Evolutionary conservation across 2,329 filamentous ascomycete species (phyloP).

Genomic region (Hortaea werneckii): DNA sequence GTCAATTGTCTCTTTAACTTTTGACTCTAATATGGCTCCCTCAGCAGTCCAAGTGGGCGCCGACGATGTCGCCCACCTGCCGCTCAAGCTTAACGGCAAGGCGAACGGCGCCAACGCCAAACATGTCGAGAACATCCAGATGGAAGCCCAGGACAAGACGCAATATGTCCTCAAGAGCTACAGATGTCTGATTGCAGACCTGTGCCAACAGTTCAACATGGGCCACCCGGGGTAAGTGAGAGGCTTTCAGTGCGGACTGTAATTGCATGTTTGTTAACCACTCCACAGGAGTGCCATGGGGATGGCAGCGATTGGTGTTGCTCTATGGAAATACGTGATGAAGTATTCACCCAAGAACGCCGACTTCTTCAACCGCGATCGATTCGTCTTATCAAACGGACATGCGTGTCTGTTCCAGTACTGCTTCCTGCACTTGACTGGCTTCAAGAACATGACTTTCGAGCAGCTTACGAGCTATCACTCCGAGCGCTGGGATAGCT

Average conservation of each 20-base stretch:
- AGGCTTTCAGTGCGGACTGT: background rate
- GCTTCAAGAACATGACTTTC: slow-evolving; percentile 46
- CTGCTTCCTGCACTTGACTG: slow-evolving; percentile 39
- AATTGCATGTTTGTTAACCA: slow-evolving; percentile 2
- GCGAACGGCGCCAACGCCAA: slow-evolving; percentile 7
- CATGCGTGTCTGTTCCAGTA: slow-evolving; percentile 50
- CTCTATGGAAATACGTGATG: slow-evolving; percentile 55
- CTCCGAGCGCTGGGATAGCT: slow-evolving; percentile 36
- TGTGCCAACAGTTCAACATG: slow-evolving; percentile 60
- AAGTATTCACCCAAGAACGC: slow-evolving; percentile 47
- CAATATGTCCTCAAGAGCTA: slow-evolving; percentile 50
- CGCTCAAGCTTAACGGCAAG: slow-evolving; percentile 17
- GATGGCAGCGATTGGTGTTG: slow-evolving; percentile 52
- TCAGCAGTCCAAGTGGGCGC: slow-evolving; percentile 12
- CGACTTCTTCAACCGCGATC: slow-evolving; percentile 51
- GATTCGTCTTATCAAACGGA: slow-evolving; percentile 53
- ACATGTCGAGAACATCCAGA: slow-evolving; percentile 13
- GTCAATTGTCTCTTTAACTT: too few relatives aligned
- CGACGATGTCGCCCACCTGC: slow-evolving; percentile 17
- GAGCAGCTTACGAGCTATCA: slow-evolving; percentile 48
- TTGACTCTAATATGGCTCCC: slow-evolving; percentile 13
- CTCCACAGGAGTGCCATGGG: slow-evolving; percentile 44
- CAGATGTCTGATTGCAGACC: slow-evolving; percentile 53
- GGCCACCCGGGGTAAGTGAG: slow-evolving; percentile 53
- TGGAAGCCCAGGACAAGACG: slow-evolving; percentile 21